These are phyloP conservation scores for Albatrellus sp. DNA, from an alignment of 1,284 basidiomycete genomes.

Conservation along the genomic window DNA sequence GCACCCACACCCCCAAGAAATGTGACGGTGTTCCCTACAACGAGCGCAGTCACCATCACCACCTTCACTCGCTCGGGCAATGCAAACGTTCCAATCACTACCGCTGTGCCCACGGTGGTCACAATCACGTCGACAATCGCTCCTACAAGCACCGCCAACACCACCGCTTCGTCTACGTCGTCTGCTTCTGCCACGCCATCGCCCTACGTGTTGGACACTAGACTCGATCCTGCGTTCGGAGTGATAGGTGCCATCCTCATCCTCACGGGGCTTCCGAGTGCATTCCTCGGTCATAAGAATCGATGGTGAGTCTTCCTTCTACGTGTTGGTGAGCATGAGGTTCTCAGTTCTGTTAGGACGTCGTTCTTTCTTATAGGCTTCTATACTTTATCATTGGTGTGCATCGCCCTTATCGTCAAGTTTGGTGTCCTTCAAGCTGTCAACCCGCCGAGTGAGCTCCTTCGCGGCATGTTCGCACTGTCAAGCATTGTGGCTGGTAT, in stretches of 20 bases:
- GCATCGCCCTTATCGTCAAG: slow-evolving; percentile 79
- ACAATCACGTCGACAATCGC: slow-evolving; percentile 44
- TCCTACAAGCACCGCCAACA: slow-evolving; percentile 20
- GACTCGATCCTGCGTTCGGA: slow-evolving; percentile 80
- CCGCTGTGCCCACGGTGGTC: slow-evolving; percentile 40
- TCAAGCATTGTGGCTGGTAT: slow-evolving; percentile 70
- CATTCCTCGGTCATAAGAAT: slow-evolving; percentile 88
- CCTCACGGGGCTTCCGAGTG: slow-evolving; percentile 78
- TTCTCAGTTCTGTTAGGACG: slow-evolving; percentile 41
- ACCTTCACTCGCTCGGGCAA: slow-evolving; percentile 34
- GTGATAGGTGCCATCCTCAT: slow-evolving; percentile 84
- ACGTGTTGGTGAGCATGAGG: slow-evolving; percentile 4
- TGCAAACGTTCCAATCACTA: slow-evolving; percentile 33
- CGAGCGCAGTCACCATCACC: slow-evolving; percentile 34
- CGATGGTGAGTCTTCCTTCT: slow-evolving; percentile 48
- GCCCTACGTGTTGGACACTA: slow-evolving; percentile 55
- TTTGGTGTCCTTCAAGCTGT: slow-evolving; percentile 79
- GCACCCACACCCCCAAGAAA: slow-evolving; percentile 11
- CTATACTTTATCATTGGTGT: slow-evolving; percentile 78
- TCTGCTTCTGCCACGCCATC: slow-evolving; percentile 36
- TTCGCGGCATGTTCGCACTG: slow-evolving; percentile 85
- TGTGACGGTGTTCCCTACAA: slow-evolving; percentile 35
- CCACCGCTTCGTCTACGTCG: slow-evolving; percentile 14
- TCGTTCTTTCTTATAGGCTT: slow-evolving; percentile 88
- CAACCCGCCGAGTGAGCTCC: slow-evolving; percentile 64